These are phyloP conservation scores for Pichia scutulata DNA, from an alignment of 805 yeast genomes.

Conservation along the genomic window DNA sequence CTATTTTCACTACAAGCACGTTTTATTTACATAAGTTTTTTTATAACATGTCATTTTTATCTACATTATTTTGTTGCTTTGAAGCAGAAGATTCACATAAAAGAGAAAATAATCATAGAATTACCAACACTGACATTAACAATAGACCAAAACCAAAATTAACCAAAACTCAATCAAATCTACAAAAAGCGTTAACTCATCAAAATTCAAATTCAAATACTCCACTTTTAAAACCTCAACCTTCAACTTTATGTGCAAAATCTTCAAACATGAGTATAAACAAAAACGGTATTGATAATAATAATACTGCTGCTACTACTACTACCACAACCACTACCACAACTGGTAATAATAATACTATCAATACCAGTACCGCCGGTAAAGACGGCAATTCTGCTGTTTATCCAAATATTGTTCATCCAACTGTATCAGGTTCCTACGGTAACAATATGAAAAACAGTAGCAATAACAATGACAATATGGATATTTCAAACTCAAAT, in stretches of 20 bases:
- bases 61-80: slow-evolving; percentile 30
- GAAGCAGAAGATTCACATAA: slow-evolving; percentile 24
- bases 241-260: background rate
- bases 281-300: background rate
- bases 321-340: no score
- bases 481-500: background rate
- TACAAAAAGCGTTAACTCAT: slow-evolving; percentile 28
- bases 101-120: slow-evolving; percentile 16
- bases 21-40: background rate
- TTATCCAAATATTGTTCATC: no score
- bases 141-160: slow-evolving; percentile 15
- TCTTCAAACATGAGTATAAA: background rate
- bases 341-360: background rate
- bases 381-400: background rate
- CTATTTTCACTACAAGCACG: background rate
- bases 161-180: slow-evolving; percentile 28
- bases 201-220: slow-evolving; percentile 1
- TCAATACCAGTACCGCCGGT: no score
- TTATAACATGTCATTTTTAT: slow-evolving; percentile 28
- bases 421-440: background rate
- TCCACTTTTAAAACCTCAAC: background rate
- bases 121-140: background rate
- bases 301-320: no score
- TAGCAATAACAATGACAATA: background rate
- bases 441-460: background rate